phyloP scores from a whole-genome alignment of 2,329 filamentous ascomycete species.

The Scedosporium dehoogii region DNA sequence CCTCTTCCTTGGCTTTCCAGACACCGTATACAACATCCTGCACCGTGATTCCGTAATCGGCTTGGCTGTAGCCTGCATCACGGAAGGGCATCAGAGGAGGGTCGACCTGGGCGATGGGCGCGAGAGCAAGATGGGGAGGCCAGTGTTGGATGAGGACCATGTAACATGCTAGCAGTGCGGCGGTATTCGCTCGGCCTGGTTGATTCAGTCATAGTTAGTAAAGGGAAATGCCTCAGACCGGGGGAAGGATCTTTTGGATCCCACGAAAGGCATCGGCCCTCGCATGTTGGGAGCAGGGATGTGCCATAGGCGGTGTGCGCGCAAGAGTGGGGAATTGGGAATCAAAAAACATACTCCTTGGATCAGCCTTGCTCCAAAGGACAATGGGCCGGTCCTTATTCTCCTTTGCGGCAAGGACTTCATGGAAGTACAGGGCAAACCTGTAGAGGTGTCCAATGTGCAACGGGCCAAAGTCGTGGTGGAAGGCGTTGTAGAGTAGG shows the following conservation, averaged over 20 bases:
- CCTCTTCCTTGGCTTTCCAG: slow-evolving; percentile 97
- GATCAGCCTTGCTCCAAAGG: slow-evolving; percentile 90
- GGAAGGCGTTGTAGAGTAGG: slow-evolving; percentile 94
- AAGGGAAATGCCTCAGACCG: neutral
- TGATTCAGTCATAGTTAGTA: neutral
- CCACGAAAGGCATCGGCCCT: neutral
- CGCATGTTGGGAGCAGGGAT: too few relatives aligned
- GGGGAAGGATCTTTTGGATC: neutral
- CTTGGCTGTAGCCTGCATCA: slow-evolving; percentile 96
- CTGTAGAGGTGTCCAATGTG: slow-evolving; percentile 96
- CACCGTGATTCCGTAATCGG: slow-evolving; percentile 89
- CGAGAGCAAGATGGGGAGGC: slow-evolving; percentile 90
- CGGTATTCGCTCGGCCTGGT: slow-evolving; percentile 85
- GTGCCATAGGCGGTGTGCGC: too few relatives aligned
- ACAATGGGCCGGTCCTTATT: slow-evolving; percentile 87
- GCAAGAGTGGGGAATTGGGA: neutral
- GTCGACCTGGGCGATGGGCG: slow-evolving; percentile 92
- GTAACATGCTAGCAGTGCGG: slow-evolving; percentile 91
- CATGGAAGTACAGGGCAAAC: slow-evolving; percentile 92
- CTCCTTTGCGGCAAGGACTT: slow-evolving; percentile 82
- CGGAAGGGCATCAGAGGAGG: slow-evolving; percentile 98
- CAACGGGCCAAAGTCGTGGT: slow-evolving; percentile 94
- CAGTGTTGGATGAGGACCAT: slow-evolving; percentile 98
- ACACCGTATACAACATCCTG: slow-evolving; percentile 98
- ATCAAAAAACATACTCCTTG: slow-evolving; percentile 58